These are phyloP conservation scores for Leptographium galeiforme DNA, from an alignment of 2,329 filamentous ascomycete species.

Conservation along the genomic window DNA sequence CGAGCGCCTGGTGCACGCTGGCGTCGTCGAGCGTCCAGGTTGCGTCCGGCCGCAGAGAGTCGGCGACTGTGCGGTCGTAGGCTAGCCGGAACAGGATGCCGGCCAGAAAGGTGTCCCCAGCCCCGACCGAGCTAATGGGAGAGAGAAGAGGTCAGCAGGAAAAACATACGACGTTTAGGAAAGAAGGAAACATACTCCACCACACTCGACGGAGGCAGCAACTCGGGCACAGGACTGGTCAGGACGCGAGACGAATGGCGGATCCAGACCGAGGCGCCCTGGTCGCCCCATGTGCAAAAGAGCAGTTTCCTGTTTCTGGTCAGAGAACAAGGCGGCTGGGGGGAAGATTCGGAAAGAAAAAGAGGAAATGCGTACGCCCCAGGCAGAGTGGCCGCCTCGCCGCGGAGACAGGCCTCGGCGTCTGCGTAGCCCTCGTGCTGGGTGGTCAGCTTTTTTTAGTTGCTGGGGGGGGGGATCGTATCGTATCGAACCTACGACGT, in stretches of 20 bases:
- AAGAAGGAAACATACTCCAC: constrained; percentile 36
- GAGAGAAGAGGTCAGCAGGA: neutral
- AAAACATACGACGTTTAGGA: too few species aligned
- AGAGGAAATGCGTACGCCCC: constrained; percentile 28
- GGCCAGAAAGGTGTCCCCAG: constrained; percentile 64
- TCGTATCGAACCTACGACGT: constrained; percentile 7
- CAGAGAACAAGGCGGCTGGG: neutral
- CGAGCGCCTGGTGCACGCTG: constrained; percentile 33
- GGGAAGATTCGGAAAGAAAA: too few species aligned
- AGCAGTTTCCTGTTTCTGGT: constrained; percentile 21
- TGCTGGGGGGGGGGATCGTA: neutral
- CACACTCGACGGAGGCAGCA: constrained; percentile 27
- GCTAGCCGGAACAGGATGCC: constrained; percentile 52
- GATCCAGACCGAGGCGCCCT: constrained; percentile 31
- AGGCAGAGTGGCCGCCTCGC: constrained; percentile 20
- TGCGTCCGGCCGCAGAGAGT: neutral
- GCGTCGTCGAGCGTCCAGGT: constrained; percentile 22
- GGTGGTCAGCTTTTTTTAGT: neutral
- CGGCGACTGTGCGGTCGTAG: constrained; percentile 22
- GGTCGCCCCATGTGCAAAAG: constrained; percentile 31
- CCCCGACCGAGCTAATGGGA: constrained; percentile 58
- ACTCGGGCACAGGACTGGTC: constrained; percentile 27
- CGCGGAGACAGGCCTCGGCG: constrained; percentile 36
- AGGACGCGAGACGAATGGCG: constrained; percentile 20
- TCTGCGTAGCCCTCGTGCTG: constrained; percentile 19